phyloP scores from a whole-genome alignment of 768 basidiomycete genomes.

The Leccinum subtestaceum region DNA sequence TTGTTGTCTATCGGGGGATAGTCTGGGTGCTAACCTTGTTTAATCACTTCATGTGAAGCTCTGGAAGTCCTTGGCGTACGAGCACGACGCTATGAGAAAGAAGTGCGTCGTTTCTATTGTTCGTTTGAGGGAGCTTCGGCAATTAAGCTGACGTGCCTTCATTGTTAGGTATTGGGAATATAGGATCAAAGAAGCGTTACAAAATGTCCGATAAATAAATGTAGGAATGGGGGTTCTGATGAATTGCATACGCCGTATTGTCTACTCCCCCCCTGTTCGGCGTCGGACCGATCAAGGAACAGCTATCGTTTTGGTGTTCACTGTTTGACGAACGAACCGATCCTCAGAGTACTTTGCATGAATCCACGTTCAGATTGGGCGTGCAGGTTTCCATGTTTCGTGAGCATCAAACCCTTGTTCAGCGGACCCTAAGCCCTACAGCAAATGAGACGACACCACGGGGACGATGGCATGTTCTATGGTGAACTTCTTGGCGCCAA shows the following conservation, averaged over 20 bases:
- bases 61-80: slow-evolving; percentile 66
- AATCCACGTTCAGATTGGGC: background rate
- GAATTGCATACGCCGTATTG: slow-evolving; percentile 10
- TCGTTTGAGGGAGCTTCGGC: slow-evolving; percentile 14
- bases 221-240: slow-evolving; percentile 5
- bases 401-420: slow-evolving; percentile 70
- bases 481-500: slow-evolving; percentile 76
- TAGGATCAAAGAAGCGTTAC: slow-evolving; percentile 55
- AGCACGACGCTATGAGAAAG: slow-evolving; percentile 73
- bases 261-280: background rate
- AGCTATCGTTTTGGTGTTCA: background rate
- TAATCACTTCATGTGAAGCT: slow-evolving; percentile 42
- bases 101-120: slow-evolving; percentile 47
- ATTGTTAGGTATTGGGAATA: slow-evolving; percentile 70
- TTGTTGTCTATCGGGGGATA: background rate
- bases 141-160: slow-evolving; percentile 25
- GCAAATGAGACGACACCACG: slow-evolving; percentile 57
- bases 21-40: slow-evolving; percentile 10
- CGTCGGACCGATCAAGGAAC: slow-evolving; percentile 1
- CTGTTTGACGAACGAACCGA: background rate
- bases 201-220: slow-evolving; percentile 24
- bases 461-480: slow-evolving; percentile 64
- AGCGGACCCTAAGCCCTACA: slow-evolving; percentile 62
- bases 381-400: slow-evolving; percentile 35
- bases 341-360: background rate